phyloP scores from a whole-genome alignment of 352 stramenopile genomes.

The Globisporangium nagaii region DNA sequence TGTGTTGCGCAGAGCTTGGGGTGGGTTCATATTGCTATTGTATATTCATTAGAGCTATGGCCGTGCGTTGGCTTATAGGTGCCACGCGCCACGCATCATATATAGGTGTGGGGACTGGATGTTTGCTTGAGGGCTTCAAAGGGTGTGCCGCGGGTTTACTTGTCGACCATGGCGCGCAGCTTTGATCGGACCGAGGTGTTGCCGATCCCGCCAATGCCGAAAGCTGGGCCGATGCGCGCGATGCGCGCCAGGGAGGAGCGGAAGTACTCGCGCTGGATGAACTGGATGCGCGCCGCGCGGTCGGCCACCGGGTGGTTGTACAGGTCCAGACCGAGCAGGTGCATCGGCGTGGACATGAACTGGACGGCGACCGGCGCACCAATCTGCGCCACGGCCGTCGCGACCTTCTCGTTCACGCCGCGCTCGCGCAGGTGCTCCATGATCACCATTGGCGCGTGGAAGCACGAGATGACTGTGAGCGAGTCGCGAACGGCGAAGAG shows the following conservation, averaged over 20 bases:
- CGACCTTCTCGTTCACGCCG: slow-evolving; percentile 37
- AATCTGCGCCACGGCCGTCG: slow-evolving; percentile 67
- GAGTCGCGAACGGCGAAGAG: slow-evolving; percentile 85
- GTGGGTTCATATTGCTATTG: not conserved
- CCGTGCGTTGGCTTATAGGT: not conserved
- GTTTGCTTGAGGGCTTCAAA: not conserved
- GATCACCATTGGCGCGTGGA: slow-evolving; percentile 78
- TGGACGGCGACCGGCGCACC: slow-evolving; percentile 79
- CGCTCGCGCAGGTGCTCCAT: slow-evolving; percentile 52
- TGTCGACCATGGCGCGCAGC: slow-evolving; percentile 34
- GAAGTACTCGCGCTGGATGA: slow-evolving; percentile 79
- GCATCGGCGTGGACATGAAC: slow-evolving; percentile 87
- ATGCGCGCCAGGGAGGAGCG: slow-evolving; percentile 82
- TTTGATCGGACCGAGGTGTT: slow-evolving; percentile 64
- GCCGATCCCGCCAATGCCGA: slow-evolving; percentile 86
- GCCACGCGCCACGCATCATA: slow-evolving; percentile 1
- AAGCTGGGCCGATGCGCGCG: slow-evolving; percentile 83
- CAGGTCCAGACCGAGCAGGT: slow-evolving; percentile 84
- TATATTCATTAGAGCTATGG: not conserved
- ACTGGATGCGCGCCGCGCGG: slow-evolving; percentile 33
- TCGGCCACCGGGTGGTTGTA: slow-evolving; percentile 76
- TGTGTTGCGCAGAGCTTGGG: no score
- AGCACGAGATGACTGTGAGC: slow-evolving; percentile 81
- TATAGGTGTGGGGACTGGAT: slow-evolving; percentile 1
- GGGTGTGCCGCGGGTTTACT: not conserved